Percentiles rank a stretch among this genome's conserved stretches.
Evolutionary conservation across 345 rosid genomes (phyloP).

Genomic region (Moringa oleifera): DNA sequence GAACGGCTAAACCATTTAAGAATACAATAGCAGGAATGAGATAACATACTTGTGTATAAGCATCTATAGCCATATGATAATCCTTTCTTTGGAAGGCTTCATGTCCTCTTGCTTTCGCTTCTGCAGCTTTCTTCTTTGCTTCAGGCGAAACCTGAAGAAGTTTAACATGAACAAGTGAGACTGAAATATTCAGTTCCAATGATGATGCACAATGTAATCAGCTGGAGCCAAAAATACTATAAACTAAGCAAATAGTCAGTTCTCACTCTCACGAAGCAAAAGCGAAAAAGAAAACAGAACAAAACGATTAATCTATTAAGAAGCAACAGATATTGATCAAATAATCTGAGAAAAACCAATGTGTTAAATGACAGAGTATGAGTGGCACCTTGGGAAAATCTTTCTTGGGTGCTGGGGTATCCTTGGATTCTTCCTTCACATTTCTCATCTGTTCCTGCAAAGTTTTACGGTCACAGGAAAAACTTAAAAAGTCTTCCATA

Average conservation of each 20-base stretch:
- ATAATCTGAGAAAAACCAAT: not conserved
- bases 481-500: too few species aligned
- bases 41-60: constrained; percentile 68
- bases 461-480: not conserved
- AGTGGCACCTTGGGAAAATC: constrained; percentile 56
- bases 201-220: too few species aligned
- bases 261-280: not conserved
- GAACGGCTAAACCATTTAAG: not conserved
- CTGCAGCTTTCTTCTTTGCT: constrained; percentile 72
- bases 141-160: constrained; percentile 63
- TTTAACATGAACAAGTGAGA: not conserved
- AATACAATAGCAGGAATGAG: not conserved
- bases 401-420: constrained; percentile 18
- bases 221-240: not conserved
- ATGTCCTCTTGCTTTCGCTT: constrained; percentile 90
- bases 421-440: constrained; percentile 24
- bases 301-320: too few species aligned
- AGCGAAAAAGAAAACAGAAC: not conserved
- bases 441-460: constrained; percentile 49
- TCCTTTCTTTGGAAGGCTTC: constrained; percentile 70
- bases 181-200: too few species aligned
- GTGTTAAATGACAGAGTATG: not conserved
- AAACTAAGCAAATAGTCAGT: too few species aligned
- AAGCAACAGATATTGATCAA: not conserved
- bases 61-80: constrained; percentile 53